Conservation (phyloP, 1,139 yeast genomes). For the Kodamaea sp. region DNA sequence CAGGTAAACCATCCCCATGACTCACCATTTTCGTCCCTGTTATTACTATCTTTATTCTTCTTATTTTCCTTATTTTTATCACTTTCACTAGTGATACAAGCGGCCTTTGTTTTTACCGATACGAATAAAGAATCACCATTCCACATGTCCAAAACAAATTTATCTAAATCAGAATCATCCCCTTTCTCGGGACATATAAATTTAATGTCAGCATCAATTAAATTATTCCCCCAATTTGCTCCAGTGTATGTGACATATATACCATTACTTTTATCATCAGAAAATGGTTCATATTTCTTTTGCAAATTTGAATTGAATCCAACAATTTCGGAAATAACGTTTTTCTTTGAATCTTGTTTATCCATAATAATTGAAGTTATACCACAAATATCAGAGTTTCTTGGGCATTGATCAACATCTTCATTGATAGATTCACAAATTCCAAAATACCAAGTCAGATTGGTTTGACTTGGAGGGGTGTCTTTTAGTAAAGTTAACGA, state of each 20-base stretch:
- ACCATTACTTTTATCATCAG: slow-evolving; percentile 30
- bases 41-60: slow-evolving; percentile 19
- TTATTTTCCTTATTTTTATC: slow-evolving; percentile 21
- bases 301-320: slow-evolving; percentile 40
- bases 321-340: slow-evolving; percentile 53
- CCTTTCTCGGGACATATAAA: slow-evolving; percentile 48
- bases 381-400: slow-evolving; percentile 69
- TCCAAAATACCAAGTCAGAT: slow-evolving; percentile 64
- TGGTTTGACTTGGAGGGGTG: slow-evolving; percentile 78
- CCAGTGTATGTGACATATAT: slow-evolving; percentile 48
- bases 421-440: slow-evolving; percentile 55
- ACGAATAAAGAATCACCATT: slow-evolving; percentile 26
- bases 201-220: slow-evolving; percentile 48
- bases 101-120: slow-evolving; percentile 32
- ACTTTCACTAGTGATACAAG: slow-evolving; percentile 34
- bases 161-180: slow-evolving; percentile 27
- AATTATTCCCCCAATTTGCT: slow-evolving; percentile 68
- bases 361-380: slow-evolving; percentile 51
- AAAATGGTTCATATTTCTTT: slow-evolving; percentile 24
- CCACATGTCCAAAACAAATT: slow-evolving; percentile 30
- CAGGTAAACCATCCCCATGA: slow-evolving; percentile 80
- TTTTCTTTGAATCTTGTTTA: slow-evolving; percentile 33
- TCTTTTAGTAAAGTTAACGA: slow-evolving; percentile 34
- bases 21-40: slow-evolving; percentile 33
- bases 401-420: slow-evolving; percentile 52